Conservation (phyloP, 306 rosid genomes). For the Fragaria ananassa region DNA sequence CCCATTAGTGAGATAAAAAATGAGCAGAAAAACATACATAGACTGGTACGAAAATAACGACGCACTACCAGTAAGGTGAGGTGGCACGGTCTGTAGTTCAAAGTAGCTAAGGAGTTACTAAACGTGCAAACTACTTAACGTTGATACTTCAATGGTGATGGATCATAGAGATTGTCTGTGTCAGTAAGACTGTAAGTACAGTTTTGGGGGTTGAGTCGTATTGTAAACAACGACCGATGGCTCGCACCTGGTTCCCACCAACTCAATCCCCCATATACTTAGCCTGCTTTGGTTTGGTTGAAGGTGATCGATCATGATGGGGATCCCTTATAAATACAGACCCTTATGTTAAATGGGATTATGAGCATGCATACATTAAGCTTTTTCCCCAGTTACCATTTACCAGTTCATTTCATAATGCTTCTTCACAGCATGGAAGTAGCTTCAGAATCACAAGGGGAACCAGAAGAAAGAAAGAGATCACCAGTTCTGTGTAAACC, state of each 20-base stretch:
- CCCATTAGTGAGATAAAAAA: too few species aligned
- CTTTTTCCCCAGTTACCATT: neutral
- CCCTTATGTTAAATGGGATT: neutral
- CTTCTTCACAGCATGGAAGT: neutral
- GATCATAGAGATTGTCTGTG: neutral
- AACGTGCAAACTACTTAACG: neutral
- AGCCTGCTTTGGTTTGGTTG: neutral
- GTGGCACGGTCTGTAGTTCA: neutral
- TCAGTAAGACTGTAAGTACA: neutral
- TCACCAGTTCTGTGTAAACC: neutral
- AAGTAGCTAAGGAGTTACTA: neutral
- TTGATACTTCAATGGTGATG: neutral
- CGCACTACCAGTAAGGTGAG: too few species aligned
- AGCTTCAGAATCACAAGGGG: neutral
- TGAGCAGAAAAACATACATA: too few species aligned
- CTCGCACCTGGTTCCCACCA: neutral
- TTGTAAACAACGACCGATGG: conserved; percentile 23
- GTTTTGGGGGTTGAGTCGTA: conserved; percentile 28
- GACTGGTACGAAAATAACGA: too few species aligned
- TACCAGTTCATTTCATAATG: neutral
- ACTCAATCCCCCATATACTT: neutral
- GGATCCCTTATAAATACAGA: neutral
- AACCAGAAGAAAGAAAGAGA: neutral
- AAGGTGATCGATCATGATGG: neutral
- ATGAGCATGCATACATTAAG: neutral